Base-by-base conservation (phyloP, 2,329 filamentous ascomycete genomes). In the Pezicula radicicola region DNA sequence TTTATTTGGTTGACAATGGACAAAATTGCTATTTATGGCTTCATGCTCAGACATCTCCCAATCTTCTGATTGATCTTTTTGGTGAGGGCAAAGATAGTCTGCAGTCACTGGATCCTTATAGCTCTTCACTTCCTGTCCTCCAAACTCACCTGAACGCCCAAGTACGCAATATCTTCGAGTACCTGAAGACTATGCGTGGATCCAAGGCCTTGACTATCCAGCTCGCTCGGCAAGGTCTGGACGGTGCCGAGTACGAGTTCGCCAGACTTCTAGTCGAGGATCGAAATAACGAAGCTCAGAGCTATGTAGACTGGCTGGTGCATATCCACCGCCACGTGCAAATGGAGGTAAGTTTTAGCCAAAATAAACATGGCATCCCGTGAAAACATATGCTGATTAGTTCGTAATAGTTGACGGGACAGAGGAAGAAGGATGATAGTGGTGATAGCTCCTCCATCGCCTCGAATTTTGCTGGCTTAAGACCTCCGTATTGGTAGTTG, bases 271-370 rank as follows among this genome's bases (percentile, higher is more conserved):
- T 99, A 60, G 85, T 96, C 30, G 94, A 99, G 72, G 94, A 99
- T 67, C 83, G 94, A 59, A 97, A 97, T 70, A 96, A 96, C 61
- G 94, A 99, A 74, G 94, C 94, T 35, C 92, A 96, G 73, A 96
- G 89, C 67, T 99, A 97, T 71, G 94, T 97, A 33, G 94, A 99
- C 73, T 99, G 94, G 94, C 77, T 99, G 64, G 94, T 99, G 52
- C 89, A 96, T 70, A 80, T 97, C 56, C 94, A 99, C 72, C 87
- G 93, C 63, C 86, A 89, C 60, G 94, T 99, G 58, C 92, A 96
- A 68, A 77, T 96, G 58, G 94, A 99, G 80, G 84, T 87, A 70
- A 72, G 80, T 71, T 43, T 39, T 42, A 15, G 7, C 42, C 12
- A 13, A 30, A 15, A 25, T 10, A 48, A 21, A n/a, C 9, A 8